Evolutionary conservation across 2,329 filamentous ascomycete genomes (phyloP).

Genomic region (Didymosphaeria variabile): DNA sequence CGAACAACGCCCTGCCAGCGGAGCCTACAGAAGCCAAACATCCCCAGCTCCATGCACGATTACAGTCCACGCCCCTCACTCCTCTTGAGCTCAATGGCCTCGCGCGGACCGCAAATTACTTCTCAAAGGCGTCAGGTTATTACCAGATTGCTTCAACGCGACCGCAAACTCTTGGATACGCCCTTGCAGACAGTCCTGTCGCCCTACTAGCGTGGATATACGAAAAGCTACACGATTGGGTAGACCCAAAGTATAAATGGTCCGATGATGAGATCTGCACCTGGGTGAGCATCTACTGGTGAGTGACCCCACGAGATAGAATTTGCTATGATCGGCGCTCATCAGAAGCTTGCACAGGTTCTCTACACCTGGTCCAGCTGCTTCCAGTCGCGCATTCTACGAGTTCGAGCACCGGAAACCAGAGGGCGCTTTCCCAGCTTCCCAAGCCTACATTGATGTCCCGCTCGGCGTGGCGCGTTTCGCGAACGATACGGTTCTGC

Average conservation of each 20-base stretch:
- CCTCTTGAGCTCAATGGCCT: conserved; percentile 61
- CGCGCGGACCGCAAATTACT: conserved; percentile 66
- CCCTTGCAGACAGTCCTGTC: conserved; percentile 73
- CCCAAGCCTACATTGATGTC: conserved; percentile 8
- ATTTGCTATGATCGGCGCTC: not conserved
- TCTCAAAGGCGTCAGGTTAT: conserved; percentile 66
- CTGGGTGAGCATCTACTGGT: conserved; percentile 76
- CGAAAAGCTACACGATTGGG: conserved; percentile 82
- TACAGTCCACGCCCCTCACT: conserved; percentile 65
- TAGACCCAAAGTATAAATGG: conserved; percentile 72
- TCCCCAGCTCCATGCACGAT: conserved; percentile 11
- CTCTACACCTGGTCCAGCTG: conserved; percentile 72
- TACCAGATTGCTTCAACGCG: conserved; percentile 69
- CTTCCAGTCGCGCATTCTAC: conserved; percentile 62
- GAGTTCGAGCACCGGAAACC: conserved; percentile 55
- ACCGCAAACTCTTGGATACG: conserved; percentile 77
- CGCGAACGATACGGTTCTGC: conserved; percentile 17
- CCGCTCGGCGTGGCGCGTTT: conserved; percentile 33
- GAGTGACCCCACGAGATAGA: not conserved
- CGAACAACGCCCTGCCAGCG: conserved; percentile 11
- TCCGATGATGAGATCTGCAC: conserved; percentile 78
- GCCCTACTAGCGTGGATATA: conserved; percentile 80
- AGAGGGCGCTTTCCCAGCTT: conserved; percentile 8
- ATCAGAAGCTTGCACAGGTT: conserved; percentile 53
- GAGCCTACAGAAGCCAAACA: conserved; percentile 11